Conservation (phyloP, 768 basidiomycete species). For the Boletus reticulatus region DNA sequence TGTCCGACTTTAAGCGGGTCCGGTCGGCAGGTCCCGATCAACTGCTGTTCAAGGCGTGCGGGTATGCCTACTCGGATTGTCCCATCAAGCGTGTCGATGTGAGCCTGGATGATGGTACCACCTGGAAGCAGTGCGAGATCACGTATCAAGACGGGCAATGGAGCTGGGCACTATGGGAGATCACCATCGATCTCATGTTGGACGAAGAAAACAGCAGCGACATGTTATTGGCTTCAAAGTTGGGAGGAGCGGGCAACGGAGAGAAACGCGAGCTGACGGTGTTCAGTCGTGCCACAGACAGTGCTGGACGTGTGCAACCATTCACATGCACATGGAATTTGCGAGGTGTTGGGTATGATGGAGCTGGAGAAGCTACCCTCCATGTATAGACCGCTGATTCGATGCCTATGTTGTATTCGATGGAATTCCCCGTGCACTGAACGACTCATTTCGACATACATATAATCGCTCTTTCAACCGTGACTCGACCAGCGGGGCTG, state of each 20-base stretch:
- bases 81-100: slow-evolving; percentile 51
- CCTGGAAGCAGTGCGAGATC: slow-evolving; percentile 51
- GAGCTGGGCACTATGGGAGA: slow-evolving; percentile 78
- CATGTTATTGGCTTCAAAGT: not conserved
- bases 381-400: not conserved
- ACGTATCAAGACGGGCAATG: slow-evolving; percentile 62
- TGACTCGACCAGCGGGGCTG: no score
- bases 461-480: no score
- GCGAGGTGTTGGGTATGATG: slow-evolving; percentile 53
- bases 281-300: slow-evolving; percentile 53
- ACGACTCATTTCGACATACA: no score
- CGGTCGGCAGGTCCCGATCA: slow-evolving; percentile 14
- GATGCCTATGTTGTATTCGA: no score
- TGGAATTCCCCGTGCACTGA: no score
- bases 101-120: slow-evolving; percentile 47
- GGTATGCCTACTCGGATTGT: slow-evolving; percentile 54
- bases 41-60: slow-evolving; percentile 39
- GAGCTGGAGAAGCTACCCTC: slow-evolving; percentile 25
- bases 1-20: slow-evolving; percentile 32
- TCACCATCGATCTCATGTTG: slow-evolving; percentile 34
- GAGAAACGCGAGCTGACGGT: slow-evolving; percentile 21
- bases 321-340: slow-evolving; percentile 59
- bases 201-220: slow-evolving; percentile 22
- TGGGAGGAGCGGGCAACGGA: slow-evolving; percentile 7
- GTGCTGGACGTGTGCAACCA: slow-evolving; percentile 46